A percentile compares a stretch with the other conserved stretches of the same genome.
phyloP scores from a whole-genome alignment of 2,329 filamentous ascomycete species.

The Colletotrichum tropicicola region DNA sequence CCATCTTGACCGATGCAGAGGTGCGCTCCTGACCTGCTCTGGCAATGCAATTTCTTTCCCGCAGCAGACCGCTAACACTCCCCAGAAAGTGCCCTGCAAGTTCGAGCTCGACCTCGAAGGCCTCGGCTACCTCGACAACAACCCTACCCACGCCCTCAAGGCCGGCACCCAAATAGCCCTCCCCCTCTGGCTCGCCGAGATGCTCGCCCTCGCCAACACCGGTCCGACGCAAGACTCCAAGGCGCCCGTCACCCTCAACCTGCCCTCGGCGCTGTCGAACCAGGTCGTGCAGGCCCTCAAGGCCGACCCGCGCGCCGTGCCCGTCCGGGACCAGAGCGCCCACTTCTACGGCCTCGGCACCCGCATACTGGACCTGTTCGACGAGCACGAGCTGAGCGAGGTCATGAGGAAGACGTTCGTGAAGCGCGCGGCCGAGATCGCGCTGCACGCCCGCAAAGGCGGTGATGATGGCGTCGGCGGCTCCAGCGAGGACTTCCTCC shows the following conservation, averaged over 20 bases:
- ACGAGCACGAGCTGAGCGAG: slow-evolving; percentile 80
- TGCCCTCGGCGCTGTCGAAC: slow-evolving; percentile 79
- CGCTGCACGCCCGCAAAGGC: slow-evolving; percentile 88
- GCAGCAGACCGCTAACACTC: background rate
- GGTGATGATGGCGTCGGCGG: slow-evolving; percentile 69
- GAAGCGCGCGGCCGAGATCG: slow-evolving; percentile 81
- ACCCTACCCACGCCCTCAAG: slow-evolving; percentile 76
- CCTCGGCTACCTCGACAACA: slow-evolving; percentile 90
- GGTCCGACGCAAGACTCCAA: slow-evolving; percentile 48
- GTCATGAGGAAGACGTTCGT: slow-evolving; percentile 84
- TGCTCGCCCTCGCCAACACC: slow-evolving; percentile 78
- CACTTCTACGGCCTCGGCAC: slow-evolving; percentile 91
- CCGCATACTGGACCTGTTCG: slow-evolving; percentile 88
- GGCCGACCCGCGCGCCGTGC: slow-evolving; percentile 86
- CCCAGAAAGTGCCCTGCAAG: slow-evolving; percentile 91
- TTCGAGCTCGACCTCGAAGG: slow-evolving; percentile 91
- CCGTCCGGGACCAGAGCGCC: slow-evolving; percentile 82
- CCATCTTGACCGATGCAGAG: slow-evolving; percentile 87
- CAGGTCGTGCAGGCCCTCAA: slow-evolving; percentile 90
- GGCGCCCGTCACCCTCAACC: slow-evolving; percentile 80
- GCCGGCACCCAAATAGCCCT: slow-evolving; percentile 82
- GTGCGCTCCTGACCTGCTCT: slow-evolving; percentile 47
- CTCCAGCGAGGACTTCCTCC: slow-evolving; percentile 82
- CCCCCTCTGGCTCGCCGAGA: slow-evolving; percentile 93
- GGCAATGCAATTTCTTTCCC: background rate